Base-by-base conservation (phyloP, 2,329 filamentous ascomycete species). In the Penicillium digitatum region DNA sequence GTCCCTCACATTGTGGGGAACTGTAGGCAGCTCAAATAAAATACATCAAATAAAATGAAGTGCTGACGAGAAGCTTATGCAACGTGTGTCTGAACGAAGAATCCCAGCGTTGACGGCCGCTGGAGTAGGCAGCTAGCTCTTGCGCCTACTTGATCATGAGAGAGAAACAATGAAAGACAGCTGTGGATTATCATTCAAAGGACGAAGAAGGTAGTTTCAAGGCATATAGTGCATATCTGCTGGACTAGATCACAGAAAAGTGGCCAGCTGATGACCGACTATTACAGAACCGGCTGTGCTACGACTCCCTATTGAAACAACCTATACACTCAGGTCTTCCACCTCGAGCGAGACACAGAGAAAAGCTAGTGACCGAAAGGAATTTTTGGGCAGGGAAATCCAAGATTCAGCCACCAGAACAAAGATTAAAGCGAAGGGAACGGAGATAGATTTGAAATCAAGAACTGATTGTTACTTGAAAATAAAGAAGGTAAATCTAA, bases 381-480 rank as follows among this genome's bases (percentile, higher is more conserved):
- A 18, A 31, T 10, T 14, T 31, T 32, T 6, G n/a, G 9, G 22
- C 16, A 22, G 11, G 24, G 10, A 44, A n/a, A 29, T 12, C 6
- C 44, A 43, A 34, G 14, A 11, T 24, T 12, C 16, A 22, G 26
- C 22, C 16, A 39, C 40, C 39, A 45, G 22, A 20, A 38, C 32
- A 37, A 49, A 37, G 31, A 50, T 26, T 18, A 11, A 44, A 24
- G 37, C 34, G 32, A 37, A 54, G 44, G 40, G 40, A 55, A 55
- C 38, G 52, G 20, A 26, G 52, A 45, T 44, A 51, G 47, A 51
- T 54, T 51, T 20, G 24, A 39, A 44, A 45, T 39, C 52, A 51
- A 51, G 47, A 31, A 55, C 27, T 45, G 47, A n/a, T 43, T 55
- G 48, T 32, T 29, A 51, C 48, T 51, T 45, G 52, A 45, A 51